Conservation (phyloP, 2,329 filamentous ascomycete genomes). For the Colletotrichum sp. region DNA sequence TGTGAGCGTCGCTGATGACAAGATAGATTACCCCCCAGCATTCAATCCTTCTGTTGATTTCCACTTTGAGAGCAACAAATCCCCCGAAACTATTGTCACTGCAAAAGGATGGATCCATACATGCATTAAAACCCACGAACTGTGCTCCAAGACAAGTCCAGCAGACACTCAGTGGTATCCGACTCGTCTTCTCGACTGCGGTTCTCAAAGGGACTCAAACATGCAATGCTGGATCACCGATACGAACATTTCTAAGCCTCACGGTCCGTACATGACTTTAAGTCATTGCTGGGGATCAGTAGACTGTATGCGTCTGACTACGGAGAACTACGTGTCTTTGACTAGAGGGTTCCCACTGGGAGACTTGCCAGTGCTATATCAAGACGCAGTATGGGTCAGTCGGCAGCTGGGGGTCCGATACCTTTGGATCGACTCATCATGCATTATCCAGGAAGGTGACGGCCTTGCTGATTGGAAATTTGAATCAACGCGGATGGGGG, state of each 20-base stretch:
- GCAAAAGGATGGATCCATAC: not conserved
- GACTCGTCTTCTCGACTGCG: not conserved
- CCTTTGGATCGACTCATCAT: not conserved
- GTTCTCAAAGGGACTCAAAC: not conserved
- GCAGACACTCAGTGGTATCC: not conserved
- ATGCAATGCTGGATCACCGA: not conserved
- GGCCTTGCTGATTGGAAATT: not conserved
- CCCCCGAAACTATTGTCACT: not conserved
- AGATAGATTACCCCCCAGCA: rapidly evolving
- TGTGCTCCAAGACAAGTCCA: not conserved
- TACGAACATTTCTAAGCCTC: not conserved
- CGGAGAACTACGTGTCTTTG: too few species aligned
- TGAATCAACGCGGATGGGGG: not conserved
- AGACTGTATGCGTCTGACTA: not conserved
- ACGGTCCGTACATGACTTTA: not conserved
- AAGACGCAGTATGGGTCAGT: not conserved
- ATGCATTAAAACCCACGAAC: not conserved
- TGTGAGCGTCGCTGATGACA: rapidly evolving
- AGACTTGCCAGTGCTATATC: not conserved
- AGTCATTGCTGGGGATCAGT: not conserved
- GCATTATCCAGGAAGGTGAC: not conserved
- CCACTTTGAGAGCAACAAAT: rapidly evolving
- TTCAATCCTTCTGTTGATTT: rapidly evolving
- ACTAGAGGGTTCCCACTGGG: not conserved
- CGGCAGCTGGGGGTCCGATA: not conserved